Evolutionary conservation across 2,329 filamentous ascomycete genomes (phyloP), one percentile per base, ranked within the genome.

Genomic region (Diplocarpon rosae): DNA sequence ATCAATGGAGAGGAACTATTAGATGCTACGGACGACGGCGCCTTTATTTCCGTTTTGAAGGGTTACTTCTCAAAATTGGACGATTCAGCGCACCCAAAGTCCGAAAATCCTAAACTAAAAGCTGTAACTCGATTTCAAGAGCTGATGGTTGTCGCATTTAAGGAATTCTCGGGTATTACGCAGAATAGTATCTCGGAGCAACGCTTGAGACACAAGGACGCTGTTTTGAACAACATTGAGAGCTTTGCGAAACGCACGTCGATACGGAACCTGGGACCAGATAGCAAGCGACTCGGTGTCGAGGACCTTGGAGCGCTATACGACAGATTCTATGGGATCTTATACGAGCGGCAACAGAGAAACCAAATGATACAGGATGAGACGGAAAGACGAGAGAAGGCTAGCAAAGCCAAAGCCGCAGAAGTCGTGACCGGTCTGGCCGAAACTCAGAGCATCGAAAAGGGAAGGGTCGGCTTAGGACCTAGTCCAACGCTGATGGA

Each of bases 91-190:
- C 90, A 98, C 59, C 92, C 92, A 2, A 89, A 84, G 59, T 95
- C 88, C 0, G 89, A 95, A 61, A 98, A 96, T 52, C 81, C 89
- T 2, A 98, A 96, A 66, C 70, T 96, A 42, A 78, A 90, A 42
- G 87, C 89, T 0, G 92, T 98, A 43, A 98, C 93, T 5, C 78
- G 86, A 37, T 98, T 98, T 62, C 92, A 98, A 59, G 92, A 96
- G 63, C 76, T 98, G 46, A 96, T 98, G 89, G 92, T 98, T 2
- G 92, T 96, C 15, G 92, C 92, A 0, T 98, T 98, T 68, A 96
- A 95, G 56, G 92, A 98, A 60, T 98, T 98, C 60, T 84, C 90
- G 0, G 86, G 82, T 33, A 95, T 98, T 55, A 98, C 92, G 0
- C 90, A 98, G 61, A 83, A 80, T 59, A 95, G 83, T 40, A 89